Conservation (phyloP, 345 rosid genomes). For the Turritis glabra region DNA sequence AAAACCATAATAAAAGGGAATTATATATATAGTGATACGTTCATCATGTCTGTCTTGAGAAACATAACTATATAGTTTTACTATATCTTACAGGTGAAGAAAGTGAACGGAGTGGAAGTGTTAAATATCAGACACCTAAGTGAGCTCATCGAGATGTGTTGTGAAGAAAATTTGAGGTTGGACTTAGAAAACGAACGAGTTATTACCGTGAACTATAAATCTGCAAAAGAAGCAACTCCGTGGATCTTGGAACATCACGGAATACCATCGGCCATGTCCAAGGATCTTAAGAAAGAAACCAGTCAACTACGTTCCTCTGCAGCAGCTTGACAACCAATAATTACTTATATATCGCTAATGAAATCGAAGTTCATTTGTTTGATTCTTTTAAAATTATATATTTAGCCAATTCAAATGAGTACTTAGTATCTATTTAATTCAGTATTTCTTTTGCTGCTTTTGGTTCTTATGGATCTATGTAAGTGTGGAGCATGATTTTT, state of each 20-base stretch:
- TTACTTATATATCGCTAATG: no score
- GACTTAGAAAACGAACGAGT: not conserved
- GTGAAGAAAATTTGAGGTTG: not conserved
- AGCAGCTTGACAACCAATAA: not conserved
- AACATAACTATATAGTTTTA: not conserved
- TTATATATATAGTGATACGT: no score
- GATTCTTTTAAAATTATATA: no score
- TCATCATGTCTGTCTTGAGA: no score
- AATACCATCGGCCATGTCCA: slow-evolving; percentile 57
- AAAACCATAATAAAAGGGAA: no score
- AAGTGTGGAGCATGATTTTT: no score
- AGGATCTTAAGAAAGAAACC: slow-evolving; percentile 44
- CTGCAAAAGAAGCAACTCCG: not conserved
- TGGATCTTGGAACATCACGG: slow-evolving; percentile 51
- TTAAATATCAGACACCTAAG: slow-evolving; percentile 44
- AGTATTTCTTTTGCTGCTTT: no score
- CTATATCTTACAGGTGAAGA: slow-evolving; percentile 55
- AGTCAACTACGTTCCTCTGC: not conserved
- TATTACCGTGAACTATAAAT: not conserved
- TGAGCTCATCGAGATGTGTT: not conserved
- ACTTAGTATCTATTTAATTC: no score
- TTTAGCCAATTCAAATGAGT: no score
- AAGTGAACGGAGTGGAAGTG: slow-evolving; percentile 55
- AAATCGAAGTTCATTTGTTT: no score
- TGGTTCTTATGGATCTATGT: no score